phyloP scores from a whole-genome alignment of 2,329 filamentous ascomycete species.

The Alternaria solani region DNA sequence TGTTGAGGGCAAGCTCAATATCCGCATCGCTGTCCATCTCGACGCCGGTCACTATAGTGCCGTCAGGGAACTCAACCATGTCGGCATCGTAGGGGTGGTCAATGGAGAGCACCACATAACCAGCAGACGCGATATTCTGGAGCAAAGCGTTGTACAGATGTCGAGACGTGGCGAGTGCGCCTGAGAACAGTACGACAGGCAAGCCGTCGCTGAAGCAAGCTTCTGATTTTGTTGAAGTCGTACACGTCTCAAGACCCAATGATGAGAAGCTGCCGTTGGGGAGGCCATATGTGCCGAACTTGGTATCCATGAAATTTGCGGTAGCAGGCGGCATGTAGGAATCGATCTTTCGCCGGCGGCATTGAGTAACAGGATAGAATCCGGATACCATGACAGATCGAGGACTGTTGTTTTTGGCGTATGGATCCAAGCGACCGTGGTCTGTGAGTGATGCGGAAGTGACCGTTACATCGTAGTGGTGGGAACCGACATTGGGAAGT shows the following conservation, averaged over 20 bases:
- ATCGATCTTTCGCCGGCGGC: constrained; percentile 13
- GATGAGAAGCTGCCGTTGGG: constrained; percentile 35
- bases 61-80: constrained; percentile 61
- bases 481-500: constrained; percentile 24
- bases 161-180: constrained; percentile 56
- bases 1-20: constrained; percentile 28
- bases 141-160: constrained; percentile 56
- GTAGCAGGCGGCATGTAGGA: constrained; percentile 38
- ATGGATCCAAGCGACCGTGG: constrained; percentile 28
- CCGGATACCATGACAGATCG: constrained; percentile 37
- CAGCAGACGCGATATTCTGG: constrained; percentile 57
- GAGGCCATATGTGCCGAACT: constrained; percentile 36
- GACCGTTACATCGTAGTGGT: constrained; percentile 22
- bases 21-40: constrained; percentile 34
- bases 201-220: constrained; percentile 1
- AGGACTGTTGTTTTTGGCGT: constrained; percentile 23
- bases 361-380: constrained; percentile 31
- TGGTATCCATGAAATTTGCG: constrained; percentile 29
- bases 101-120: constrained; percentile 58
- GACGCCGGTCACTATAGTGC: constrained; percentile 37
- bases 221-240: neutral
- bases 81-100: constrained; percentile 61
- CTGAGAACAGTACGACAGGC: constrained; percentile 55
- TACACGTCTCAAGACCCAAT: constrained; percentile 29
- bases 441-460: constrained; percentile 28